Percentiles rank a stretch among this genome's conserved stretches.
These are phyloP conservation scores for Pseudogymnoascus sp. DNA, from an alignment of 2,329 filamentous ascomycete genomes.

Conservation along the genomic window DNA sequence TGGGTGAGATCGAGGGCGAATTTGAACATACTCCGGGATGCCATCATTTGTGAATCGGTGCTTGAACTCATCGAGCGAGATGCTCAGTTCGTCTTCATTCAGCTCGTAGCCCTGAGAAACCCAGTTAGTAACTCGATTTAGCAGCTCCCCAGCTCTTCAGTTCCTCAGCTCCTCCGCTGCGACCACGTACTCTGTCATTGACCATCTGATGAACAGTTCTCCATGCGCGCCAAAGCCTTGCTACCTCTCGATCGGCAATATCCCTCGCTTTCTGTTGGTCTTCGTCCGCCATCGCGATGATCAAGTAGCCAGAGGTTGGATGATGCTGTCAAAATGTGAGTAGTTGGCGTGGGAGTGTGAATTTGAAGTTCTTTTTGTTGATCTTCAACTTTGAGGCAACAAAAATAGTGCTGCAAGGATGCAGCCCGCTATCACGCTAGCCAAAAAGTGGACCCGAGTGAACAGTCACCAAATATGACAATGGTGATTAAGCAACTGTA, in stretches of 20 bases:
- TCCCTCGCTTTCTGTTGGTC: constrained; percentile 25
- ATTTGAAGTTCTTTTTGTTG: background rate
- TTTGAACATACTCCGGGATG: constrained; percentile 59
- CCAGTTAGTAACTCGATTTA: constrained; percentile 19
- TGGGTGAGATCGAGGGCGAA: background rate
- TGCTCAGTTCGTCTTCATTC: constrained; percentile 78
- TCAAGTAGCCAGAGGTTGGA: background rate
- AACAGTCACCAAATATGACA: background rate
- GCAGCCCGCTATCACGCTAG: constrained; percentile 3
- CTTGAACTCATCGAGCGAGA: constrained; percentile 77
- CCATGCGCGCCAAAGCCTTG: constrained; percentile 87
- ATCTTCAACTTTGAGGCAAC: constrained; percentile 9
- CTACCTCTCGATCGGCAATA: constrained; percentile 35
- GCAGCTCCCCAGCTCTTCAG: background rate
- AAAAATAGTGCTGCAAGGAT: constrained; percentile 8
- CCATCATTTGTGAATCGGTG: constrained; percentile 67
- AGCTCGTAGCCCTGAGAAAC: constrained; percentile 78
- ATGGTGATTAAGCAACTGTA: background rate
- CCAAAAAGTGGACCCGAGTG: background rate
- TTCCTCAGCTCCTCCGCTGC: background rate
- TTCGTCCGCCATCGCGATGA: constrained; percentile 20
- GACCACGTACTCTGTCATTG: constrained; percentile 65
- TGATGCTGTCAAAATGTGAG: background rate
- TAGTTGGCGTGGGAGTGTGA: background rate
- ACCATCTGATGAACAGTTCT: constrained; percentile 94